Conservation (phyloP, 306 rosid genomes). For the Trifolium dubium region DNA sequence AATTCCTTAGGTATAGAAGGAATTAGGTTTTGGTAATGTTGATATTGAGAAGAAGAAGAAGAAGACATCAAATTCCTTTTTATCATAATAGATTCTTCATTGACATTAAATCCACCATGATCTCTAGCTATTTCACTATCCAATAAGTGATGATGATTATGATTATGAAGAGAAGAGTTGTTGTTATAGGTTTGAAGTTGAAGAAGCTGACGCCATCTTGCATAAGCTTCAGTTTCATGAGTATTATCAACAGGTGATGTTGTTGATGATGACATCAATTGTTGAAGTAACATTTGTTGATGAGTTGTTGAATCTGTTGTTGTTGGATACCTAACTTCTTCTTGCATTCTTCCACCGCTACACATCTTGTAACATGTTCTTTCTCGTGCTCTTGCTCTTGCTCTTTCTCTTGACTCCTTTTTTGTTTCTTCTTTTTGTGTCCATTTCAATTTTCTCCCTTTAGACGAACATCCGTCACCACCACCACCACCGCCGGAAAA, state of each 20-base stretch:
- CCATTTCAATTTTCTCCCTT: constrained; percentile 47
- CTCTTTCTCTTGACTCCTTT: constrained; percentile 66
- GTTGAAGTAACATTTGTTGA: constrained; percentile 40
- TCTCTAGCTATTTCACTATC: constrained; percentile 32
- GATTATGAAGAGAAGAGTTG: constrained; percentile 22
- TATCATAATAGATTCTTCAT: constrained; percentile 53
- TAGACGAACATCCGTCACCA: neutral
- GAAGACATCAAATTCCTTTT: constrained; percentile 51
- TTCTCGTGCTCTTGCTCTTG: constrained; percentile 84
- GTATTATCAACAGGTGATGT: constrained; percentile 31
- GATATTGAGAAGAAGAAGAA: constrained; percentile 7
- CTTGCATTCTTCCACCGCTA: constrained; percentile 12
- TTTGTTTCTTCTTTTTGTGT: constrained; percentile 38
- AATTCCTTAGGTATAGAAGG: constrained; percentile 51
- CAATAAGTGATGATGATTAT: neutral
- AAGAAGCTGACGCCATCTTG: constrained; percentile 35
- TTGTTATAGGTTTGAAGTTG: constrained; percentile 35
- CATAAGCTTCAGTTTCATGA: constrained; percentile 32
- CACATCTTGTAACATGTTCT: constrained; percentile 67
- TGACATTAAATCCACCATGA: constrained; percentile 28
- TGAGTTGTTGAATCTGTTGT: neutral
- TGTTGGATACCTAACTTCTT: constrained; percentile 29
- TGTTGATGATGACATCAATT: constrained; percentile 38
- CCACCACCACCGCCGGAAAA: neutral
- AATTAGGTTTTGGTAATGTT: constrained; percentile 41